phyloP scores from a whole-genome alignment of 495 filamentous ascomycete species.

The Podospora bellae-mahoneyi region DNA sequence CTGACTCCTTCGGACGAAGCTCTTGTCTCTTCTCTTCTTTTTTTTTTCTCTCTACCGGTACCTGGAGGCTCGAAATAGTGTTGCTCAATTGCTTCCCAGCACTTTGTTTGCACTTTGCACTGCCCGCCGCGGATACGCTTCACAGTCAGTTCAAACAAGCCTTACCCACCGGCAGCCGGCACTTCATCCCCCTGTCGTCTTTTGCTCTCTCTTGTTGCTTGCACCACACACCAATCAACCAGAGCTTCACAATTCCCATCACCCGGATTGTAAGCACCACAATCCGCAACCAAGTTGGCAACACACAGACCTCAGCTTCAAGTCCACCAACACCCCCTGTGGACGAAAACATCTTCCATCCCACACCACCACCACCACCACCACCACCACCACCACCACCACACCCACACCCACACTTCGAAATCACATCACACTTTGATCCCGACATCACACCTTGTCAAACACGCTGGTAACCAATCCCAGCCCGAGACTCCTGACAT shows the following conservation, averaged over 20 bases:
- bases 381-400: too few relatives aligned
- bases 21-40: conserved; percentile 29
- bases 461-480: neutral
- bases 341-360: neutral
- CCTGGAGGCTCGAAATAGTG: conserved; percentile 4
- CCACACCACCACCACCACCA: too few relatives aligned
- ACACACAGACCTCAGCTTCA: neutral
- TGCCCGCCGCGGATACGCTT: neutral
- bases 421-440: neutral
- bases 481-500: neutral
- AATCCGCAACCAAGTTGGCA: neutral
- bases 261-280: neutral
- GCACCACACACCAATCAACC: neutral
- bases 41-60: conserved; percentile 30
- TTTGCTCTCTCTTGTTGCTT: neutral
- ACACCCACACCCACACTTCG: neutral
- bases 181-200: neutral
- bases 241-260: neutral
- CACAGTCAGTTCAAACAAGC: neutral
- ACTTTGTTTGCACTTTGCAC: neutral
- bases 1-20: conserved; percentile 46
- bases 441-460: neutral
- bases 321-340: neutral
- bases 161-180: neutral
- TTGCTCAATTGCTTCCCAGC: conserved; percentile 2